phyloP scores from a whole-genome alignment of 2,329 filamentous ascomycete genomes.

The Pseudogymnoascus sp. region DNA sequence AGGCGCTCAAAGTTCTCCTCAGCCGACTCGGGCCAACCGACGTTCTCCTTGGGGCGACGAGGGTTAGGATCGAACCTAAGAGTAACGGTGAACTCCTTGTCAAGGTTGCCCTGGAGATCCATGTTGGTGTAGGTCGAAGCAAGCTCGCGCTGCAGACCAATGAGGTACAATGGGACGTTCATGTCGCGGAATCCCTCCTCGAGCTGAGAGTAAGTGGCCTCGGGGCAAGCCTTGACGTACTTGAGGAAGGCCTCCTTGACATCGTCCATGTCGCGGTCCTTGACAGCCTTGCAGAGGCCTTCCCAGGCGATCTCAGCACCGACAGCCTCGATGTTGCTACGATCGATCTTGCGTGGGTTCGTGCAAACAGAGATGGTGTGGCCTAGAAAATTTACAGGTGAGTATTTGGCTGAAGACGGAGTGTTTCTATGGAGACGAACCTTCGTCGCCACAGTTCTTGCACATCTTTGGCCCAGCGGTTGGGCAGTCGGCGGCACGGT shows the following conservation, averaged over 20 bases:
- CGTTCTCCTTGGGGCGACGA: conserved; percentile 49
- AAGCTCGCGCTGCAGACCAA: conserved; percentile 53
- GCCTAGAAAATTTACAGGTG: conserved; percentile 33
- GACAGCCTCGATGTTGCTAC: conserved; percentile 42
- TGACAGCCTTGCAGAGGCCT: conserved; percentile 45
- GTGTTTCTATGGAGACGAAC: conserved; percentile 31
- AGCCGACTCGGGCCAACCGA: conserved; percentile 50
- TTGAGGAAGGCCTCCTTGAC: conserved; percentile 52
- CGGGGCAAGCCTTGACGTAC: conserved; percentile 55
- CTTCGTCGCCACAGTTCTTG: conserved; percentile 54
- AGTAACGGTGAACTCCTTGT: conserved; percentile 56
- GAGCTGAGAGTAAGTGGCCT: conserved; percentile 51
- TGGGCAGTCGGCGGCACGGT: conserved; percentile 57
- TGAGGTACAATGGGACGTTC: conserved; percentile 50
- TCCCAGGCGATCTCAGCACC: conserved; percentile 51
- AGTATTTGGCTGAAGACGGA: not conserved
- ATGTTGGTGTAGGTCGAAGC: conserved; percentile 57
- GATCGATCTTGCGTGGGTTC: conserved; percentile 52
- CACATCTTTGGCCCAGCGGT: conserved; percentile 49
- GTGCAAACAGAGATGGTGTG: conserved; percentile 51
- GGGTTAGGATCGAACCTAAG: conserved; percentile 55
- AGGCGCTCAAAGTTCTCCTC: conserved; percentile 59
- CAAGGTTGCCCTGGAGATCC: conserved; percentile 62
- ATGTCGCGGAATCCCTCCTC: conserved; percentile 53
- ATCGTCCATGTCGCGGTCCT: conserved; percentile 53